These are phyloP conservation scores for Teratosphaeria pseudoeucalypti DNA, from an alignment of 2,329 filamentous ascomycete species.

Conservation along the genomic window DNA sequence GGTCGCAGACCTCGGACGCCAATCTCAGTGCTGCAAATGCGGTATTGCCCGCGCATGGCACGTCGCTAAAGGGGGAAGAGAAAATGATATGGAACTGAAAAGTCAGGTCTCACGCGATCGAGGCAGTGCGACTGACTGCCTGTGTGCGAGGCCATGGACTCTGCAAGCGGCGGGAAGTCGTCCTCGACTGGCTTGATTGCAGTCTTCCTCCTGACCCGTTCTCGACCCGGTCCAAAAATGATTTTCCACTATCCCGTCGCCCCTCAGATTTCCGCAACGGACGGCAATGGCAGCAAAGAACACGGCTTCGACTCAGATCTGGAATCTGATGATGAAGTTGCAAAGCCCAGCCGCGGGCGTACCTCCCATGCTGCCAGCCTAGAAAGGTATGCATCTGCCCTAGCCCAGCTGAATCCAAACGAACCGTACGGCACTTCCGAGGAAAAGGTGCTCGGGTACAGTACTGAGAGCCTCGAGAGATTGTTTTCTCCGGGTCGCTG, in stretches of 20 bases:
- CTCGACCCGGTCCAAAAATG: constrained; percentile 67
- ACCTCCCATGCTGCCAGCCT: not conserved
- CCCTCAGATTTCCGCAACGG: constrained; percentile 28
- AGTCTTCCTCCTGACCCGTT: constrained; percentile 64
- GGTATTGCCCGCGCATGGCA: no score
- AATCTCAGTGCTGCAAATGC: no score
- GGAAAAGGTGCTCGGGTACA: constrained; percentile 15
- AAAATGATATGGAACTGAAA: no score
- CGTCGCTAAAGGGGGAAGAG: no score
- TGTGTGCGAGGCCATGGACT: not conserved
- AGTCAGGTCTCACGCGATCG: no score
- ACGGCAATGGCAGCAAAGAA: not conserved
- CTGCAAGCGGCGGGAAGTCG: not conserved
- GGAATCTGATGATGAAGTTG: constrained; percentile 11
- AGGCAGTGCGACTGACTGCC: not conserved
- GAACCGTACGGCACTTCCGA: not conserved
- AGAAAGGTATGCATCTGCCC: not conserved
- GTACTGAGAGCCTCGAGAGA: constrained; percentile 62
- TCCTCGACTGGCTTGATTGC: constrained; percentile 41
- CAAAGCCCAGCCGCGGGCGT: not conserved
- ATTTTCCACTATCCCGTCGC: constrained; percentile 73
- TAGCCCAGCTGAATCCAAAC: not conserved
- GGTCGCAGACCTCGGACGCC: no score
- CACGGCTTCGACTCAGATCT: constrained; percentile 3
- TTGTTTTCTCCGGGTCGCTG: constrained; percentile 58